Evolutionary conservation across 2,329 filamentous ascomycete genomes (phyloP), one percentile per base, ranked within the genome.

Genomic region (Pseudogymnoascus sp.): DNA sequence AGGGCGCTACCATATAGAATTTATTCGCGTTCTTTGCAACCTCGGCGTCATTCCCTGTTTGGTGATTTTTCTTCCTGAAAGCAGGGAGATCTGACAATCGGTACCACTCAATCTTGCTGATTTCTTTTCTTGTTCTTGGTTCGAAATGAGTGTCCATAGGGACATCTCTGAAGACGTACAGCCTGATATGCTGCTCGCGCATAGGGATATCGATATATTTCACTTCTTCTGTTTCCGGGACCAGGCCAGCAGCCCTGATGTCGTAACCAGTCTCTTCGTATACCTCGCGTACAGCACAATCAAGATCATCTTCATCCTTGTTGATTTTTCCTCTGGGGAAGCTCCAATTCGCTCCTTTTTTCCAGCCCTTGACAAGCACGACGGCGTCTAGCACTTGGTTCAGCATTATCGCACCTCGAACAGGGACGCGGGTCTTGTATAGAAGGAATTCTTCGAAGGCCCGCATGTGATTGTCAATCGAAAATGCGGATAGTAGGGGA

Each of bases 291-390:
- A 97, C 84, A 24, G 96, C 95, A 75, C 96, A 99, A 72, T 95
- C 92, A 63, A 98, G 77, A 72, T 99, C 93, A 65, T 90, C 87
- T 75, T 99, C 95, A 71, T 96, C 91, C 77, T 96, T 96, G 79
- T 97, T 97, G 77, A 99, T 98, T 78, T 99, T 99, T 40, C 95
- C 96, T 60, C 93, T 81, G 0, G 95, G 95, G 64, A 99, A 99
- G 74, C 92, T 96, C 95, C 95, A 99, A 73, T 89, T 93, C 11
- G 93, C 90, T 35, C 89, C 88, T 75, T 96, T 98, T 80, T 98
- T 99, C 91, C 93, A 99, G 14, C 95, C 96, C 73, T 96, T 96
- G 65, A 99, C 96, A 46, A 99, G 81, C 12, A 99, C 85, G 0
- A 92, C 90, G 61, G 92, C 88, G 71, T 98, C 93, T 93, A 99